Evolutionary conservation across 768 basidiomycete species (phyloP), one percentile per base, ranked within the genome.

Genomic region (Russula sp.): DNA sequence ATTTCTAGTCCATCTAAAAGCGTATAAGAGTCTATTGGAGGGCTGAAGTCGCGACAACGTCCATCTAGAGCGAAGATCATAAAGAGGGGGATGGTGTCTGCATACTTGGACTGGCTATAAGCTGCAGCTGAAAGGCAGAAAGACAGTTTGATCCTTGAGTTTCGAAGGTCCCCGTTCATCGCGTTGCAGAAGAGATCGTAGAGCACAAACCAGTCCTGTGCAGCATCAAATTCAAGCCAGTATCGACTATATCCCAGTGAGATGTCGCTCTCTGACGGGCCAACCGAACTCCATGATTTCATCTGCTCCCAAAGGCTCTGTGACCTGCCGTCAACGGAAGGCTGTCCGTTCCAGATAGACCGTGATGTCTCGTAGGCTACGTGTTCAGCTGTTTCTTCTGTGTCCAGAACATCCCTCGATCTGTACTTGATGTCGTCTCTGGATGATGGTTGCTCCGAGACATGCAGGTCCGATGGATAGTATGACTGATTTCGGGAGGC

Each of bases 41-140:
- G 52, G 8, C 7, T 9, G 48, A 50, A 25, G 36, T 29, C 6
- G 11, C 42, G 48, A 56, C 49, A 45, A n/a, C 39, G 35, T 47
- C 50, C 9, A 5, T 61, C 48, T 8, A 49, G 13, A 7, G 60
- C 54, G 22, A 61, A 11, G 41, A 50, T 36, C 13, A 34, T 1
- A 1, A 61, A 38, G 42, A 38, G 8, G 13, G 48, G 55, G 13
- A 51, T 9, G 20, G 51, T 6, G 6, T 32, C 1, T 16, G 48
- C 29, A 14, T 45, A 56, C n/a, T 50, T 29, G 38, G 54, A 35
- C 2, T 61, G 22, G 54, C 60, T 50, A 13, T 56, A 61, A 9
- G 39, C 56, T 11, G 54, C 48, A 8, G 60, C 60, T 6, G 60
- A 61, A 29, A 61, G 55, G 48, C 38, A 39, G 54, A 61, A 61